Percentiles rank a stretch among this genome's conserved stretches.
phyloP scores from a whole-genome alignment of 2,329 filamentous ascomycete genomes.

The Paraconiothyrium sp. region DNA sequence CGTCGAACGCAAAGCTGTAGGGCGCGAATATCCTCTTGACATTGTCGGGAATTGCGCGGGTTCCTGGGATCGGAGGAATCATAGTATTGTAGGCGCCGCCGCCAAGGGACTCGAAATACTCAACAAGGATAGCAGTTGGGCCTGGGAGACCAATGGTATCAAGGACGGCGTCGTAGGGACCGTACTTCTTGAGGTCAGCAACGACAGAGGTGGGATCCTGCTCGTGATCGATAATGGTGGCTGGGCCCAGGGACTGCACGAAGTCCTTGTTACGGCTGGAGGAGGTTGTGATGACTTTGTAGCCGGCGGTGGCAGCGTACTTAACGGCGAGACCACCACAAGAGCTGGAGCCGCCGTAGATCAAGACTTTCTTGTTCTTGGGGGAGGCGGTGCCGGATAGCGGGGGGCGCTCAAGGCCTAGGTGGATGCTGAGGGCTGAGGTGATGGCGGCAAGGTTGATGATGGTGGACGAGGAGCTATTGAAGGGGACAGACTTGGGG shows the following conservation, averaged over 20 bases:
- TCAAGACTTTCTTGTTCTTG: constrained; percentile 36
- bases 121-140: constrained; percentile 24
- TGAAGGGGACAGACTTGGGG: constrained; percentile 24
- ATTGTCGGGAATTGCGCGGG: constrained; percentile 18
- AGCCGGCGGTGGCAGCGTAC: constrained; percentile 38
- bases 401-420: constrained; percentile 17
- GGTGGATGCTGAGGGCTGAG: constrained; percentile 22
- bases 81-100: constrained; percentile 25
- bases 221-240: constrained; percentile 36
- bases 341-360: constrained; percentile 47
- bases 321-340: constrained; percentile 42
- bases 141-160: constrained; percentile 33
- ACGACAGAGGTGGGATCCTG: constrained; percentile 25
- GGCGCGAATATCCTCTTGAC: constrained; percentile 28
- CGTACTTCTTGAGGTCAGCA: constrained; percentile 29
- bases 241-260: constrained; percentile 41
- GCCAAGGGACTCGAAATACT: constrained; percentile 24
- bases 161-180: constrained; percentile 39
- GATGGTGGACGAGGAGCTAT: constrained; percentile 25
- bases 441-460: constrained; percentile 31
- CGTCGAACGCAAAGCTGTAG: constrained; percentile 24
- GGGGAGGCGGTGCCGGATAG: constrained; percentile 14
- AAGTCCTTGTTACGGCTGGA: constrained; percentile 40
- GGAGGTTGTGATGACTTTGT: constrained; percentile 47
- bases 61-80: constrained; percentile 21